A percentile compares a stretch with the other conserved stretches of the same genome.
Conservation (phyloP, 345 rosid species). For the Arabis alpina region DNA sequence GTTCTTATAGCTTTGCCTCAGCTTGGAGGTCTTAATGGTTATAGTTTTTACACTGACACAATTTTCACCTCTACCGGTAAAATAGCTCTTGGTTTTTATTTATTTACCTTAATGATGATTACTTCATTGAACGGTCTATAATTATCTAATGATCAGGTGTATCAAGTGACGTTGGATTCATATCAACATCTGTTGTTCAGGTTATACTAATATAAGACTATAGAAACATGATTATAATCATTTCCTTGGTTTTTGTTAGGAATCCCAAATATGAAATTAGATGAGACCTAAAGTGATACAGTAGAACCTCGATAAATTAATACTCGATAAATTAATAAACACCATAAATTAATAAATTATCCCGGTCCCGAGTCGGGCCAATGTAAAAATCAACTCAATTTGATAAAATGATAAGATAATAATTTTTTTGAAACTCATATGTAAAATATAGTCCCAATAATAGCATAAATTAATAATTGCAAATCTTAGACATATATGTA, state of each 20-base stretch:
- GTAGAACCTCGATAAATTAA: no score
- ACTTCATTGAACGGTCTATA: background rate
- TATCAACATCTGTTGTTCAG: conserved; percentile 78
- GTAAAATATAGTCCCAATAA: no score
- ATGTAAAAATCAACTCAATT: no score
- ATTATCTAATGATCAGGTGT: conserved; percentile 54
- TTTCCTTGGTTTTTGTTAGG: background rate
- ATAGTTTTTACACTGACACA: conserved; percentile 58
- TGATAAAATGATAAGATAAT: no score
- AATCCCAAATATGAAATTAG: no score
- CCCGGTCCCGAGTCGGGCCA: no score
- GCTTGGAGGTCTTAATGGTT: conserved; percentile 71
- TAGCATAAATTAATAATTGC: no score
- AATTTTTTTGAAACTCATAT: no score
- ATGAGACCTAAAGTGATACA: no score
- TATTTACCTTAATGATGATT: background rate
- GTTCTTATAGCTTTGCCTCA: conserved; percentile 85
- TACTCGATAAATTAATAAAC: no score
- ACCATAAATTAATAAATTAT: no score
- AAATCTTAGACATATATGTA: no score
- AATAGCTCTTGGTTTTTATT: background rate
- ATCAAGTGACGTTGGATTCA: conserved; percentile 68
- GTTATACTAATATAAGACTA: conserved; percentile 38
- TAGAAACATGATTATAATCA: background rate
- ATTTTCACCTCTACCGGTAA: conserved; percentile 63